phyloP scores from a whole-genome alignment of 1,139 yeast species.

The Yamadazyma membranifaciens region DNA sequence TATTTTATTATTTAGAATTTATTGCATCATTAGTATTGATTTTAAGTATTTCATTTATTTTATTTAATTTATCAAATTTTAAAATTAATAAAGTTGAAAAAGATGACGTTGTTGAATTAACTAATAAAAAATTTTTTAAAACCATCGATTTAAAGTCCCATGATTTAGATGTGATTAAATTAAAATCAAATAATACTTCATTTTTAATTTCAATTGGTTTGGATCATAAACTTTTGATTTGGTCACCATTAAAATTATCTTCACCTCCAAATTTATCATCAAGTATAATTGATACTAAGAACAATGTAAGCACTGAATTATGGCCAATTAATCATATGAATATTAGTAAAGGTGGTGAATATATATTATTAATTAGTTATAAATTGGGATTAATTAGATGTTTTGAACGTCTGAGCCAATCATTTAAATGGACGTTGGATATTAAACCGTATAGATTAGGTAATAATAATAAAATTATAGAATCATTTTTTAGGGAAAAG shows the following conservation, averaged over 20 bases:
- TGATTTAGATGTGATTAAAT: conserved; percentile 58
- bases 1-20: conserved; percentile 33
- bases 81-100: conserved; percentile 8
- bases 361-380: conserved; percentile 56
- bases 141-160: conserved; percentile 54
- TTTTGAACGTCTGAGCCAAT: conserved; percentile 53
- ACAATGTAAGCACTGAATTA: conserved; percentile 28
- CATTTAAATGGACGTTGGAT: conserved; percentile 49
- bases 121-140: conserved; percentile 25
- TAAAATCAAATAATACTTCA: conserved; percentile 57
- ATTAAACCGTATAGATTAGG: conserved; percentile 20
- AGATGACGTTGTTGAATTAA: conserved; percentile 15
- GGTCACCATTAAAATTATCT: conserved; percentile 57
- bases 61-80: conserved; percentile 24
- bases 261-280: conserved; percentile 46
- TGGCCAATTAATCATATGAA: conserved; percentile 70
- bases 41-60: conserved; percentile 25
- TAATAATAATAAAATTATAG: conserved; percentile 40
- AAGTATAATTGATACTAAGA: conserved; percentile 19
- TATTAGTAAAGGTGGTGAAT: conserved; percentile 60
- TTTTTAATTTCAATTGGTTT: conserved; percentile 69
- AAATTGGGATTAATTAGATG: conserved; percentile 51
- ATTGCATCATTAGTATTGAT: conserved; percentile 26
- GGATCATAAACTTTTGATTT: conserved; percentile 67
- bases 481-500: conserved; percentile 57